Evolutionary conservation across 2,329 filamentous ascomycete genomes (phyloP).

Genomic region (Verticillium zaregamsianum): DNA sequence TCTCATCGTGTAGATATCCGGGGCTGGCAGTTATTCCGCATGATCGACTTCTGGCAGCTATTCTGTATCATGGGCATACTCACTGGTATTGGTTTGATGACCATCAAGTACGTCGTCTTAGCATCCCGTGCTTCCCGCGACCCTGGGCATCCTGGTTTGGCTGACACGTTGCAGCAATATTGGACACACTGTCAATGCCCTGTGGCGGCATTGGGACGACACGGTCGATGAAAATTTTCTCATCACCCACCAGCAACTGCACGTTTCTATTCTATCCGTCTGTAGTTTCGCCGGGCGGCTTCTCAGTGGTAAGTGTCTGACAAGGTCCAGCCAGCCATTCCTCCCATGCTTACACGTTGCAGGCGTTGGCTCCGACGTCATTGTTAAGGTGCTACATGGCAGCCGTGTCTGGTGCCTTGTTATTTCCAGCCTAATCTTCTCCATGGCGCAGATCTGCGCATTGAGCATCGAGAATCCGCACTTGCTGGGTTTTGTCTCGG

Average conservation of each 20-base stretch:
- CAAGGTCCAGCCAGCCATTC: background rate
- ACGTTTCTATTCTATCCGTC: conserved; percentile 90
- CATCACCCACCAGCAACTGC: conserved; percentile 76
- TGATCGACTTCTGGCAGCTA: conserved; percentile 83
- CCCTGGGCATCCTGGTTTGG: background rate
- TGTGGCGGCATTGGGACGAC: conserved; percentile 84
- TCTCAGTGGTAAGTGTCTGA: conserved; percentile 55
- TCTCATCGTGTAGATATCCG: conserved; percentile 87
- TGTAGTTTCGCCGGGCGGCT: conserved; percentile 82
- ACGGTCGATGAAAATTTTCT: conserved; percentile 70
- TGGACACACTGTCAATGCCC: conserved; percentile 79
- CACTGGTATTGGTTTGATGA: conserved; percentile 94
- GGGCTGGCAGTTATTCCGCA: conserved; percentile 68
- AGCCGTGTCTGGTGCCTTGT: conserved; percentile 91
- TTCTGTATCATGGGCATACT: conserved; percentile 86
- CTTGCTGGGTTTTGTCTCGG: conserved; percentile 71
- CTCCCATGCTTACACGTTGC: background rate
- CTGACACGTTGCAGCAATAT: conserved; percentile 66
- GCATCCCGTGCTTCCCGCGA: background rate
- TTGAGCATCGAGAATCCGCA: conserved; percentile 73
- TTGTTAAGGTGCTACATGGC: conserved; percentile 75
- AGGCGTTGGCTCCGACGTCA: conserved; percentile 86
- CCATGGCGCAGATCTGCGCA: conserved; percentile 72
- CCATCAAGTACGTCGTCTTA: conserved; percentile 75
- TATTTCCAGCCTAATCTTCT: conserved; percentile 72